Base-by-base conservation (phyloP, 75 land plant genomes). In the Cupressus sempervirens region DNA sequence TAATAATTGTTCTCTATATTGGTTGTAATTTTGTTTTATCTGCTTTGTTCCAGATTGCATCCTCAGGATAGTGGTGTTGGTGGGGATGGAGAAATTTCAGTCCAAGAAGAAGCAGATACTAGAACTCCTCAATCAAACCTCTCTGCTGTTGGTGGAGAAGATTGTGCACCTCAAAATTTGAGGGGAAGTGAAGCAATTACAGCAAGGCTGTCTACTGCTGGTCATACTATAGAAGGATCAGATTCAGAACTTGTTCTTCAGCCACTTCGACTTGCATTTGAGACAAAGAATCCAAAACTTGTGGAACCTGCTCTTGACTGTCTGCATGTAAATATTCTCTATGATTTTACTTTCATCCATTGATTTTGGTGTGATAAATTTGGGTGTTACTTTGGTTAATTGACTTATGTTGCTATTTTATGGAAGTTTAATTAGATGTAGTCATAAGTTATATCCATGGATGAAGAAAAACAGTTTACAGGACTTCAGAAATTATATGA, bases 221-320 rank as follows among this genome's bases (percentile, higher is more conserved):
- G 99, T 1, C 87, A 90, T 56, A 88, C 91, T 53, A 89, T 98
- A 50, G 97, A 94, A 85, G 95, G 88, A 30, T 87, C 93, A 70
- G 93, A 93, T 41, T 91, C 92, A 54, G 98, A 98, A 85, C 88
- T 98, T 83, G 94, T 98, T 30, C 58, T 96, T 80, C 96, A 87
- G 80, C 99, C 99, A 23, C 91, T 98, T 79, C 91, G 94, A 35
- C 94, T 98, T 84, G 99, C 99, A 34, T 91, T 96, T 88, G 98
- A 96, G 87, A 93, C 99, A 45, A 96, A 94, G 89, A 94, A 96
- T 87, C 87, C 93, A 15, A 98, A 94, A 86, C 86, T 98, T 46
- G 86, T 93, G 34, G 99, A 98, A 80, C 87, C 92, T 84, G 98
- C 99, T 82, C 92, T 98, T 84, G 99, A 98, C 88, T 98, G 99